Conservation (phyloP, 2,329 filamentous ascomycete species). For the Pyrenophora tritici-repentis region DNA sequence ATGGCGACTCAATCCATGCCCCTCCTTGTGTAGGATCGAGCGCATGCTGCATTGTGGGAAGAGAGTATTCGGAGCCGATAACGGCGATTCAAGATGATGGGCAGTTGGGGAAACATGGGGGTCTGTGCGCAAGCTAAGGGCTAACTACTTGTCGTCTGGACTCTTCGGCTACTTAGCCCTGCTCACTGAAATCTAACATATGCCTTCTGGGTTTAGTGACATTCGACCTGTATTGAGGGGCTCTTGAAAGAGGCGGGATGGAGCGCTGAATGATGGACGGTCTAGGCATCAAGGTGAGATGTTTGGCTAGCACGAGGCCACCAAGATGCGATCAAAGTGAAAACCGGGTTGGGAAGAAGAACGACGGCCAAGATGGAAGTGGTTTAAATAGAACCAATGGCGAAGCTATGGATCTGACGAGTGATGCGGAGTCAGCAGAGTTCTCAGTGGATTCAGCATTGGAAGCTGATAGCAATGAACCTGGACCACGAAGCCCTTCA, state of each 20-base stretch:
- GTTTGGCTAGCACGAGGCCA: constrained; percentile 29
- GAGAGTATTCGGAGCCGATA: constrained; percentile 8
- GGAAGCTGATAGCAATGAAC: not conserved
- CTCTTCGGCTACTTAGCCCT: not conserved
- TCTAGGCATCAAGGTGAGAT: constrained; percentile 21
- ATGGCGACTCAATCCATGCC: constrained; percentile 54
- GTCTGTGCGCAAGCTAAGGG: constrained; percentile 33
- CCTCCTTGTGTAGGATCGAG: constrained; percentile 30
- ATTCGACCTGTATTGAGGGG: not conserved
- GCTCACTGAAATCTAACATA: too few relatives aligned
- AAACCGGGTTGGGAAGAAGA: not conserved
- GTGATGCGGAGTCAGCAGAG: not conserved
- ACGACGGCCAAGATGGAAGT: not conserved
- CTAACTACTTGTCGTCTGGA: not conserved
- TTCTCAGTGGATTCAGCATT: not conserved
- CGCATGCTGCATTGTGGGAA: constrained; percentile 37
- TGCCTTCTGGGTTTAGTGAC: too few relatives aligned
- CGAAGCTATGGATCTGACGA: not conserved
- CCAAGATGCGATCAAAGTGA: constrained; percentile 2
- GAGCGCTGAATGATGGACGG: constrained; percentile 20
- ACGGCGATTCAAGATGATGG: not conserved
- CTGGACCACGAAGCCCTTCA: not conserved
- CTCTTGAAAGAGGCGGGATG: not conserved
- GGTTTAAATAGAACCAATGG: not conserved
- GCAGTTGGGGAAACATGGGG: not conserved